Evolutionary conservation across 306 rosid species (phyloP), one percentile per base, ranked within the genome.

Genomic region (Calophaca sinica): DNA sequence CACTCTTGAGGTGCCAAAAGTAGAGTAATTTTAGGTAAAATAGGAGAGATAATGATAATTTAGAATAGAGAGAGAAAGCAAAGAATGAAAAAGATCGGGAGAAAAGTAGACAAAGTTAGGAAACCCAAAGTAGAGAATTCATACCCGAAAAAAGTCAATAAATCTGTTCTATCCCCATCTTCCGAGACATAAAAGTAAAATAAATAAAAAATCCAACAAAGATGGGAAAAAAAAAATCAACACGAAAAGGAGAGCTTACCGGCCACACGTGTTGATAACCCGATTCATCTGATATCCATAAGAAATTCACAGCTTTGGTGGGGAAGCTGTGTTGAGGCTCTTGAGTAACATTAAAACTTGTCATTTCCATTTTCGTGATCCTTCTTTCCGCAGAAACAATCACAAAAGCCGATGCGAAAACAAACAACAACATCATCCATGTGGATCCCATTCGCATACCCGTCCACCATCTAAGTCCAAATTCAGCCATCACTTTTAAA

Each of bases 221-320:
- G 9, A 42, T 7, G 48, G 10, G 41, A 63, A 7, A 39, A 63
- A 41, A 15, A 15, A 35, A 0, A n/a, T n/a, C n/a, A 41, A 39
- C 12, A 1, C 11, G 14, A 35, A 60, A 35, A 11, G 13, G 51
- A 11, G 6, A 62, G 2, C 75, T 80, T 79, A 93, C 98, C 80
- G 98, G 98, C 98, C 98, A 93, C 9, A 88, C 89, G 62, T 86
- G 98, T 8, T 81, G 76, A 76, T 90, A 91, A 32, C 86, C 87
- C 5, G 88, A 69, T 41, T 69, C 68, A 3, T 75, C 77, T 0
- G 91, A 49, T 45, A 85, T 88, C 98, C 97, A 93, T 20, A 93
- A 78, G 90, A 90, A 90, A 78, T 80, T 57, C 6, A 77, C 52
- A 48, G 84, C 89, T 66, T 45, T 77, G 49, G 2, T 59, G 26